phyloP scores from a whole-genome alignment of 1,139 yeast species.

The Sugiyamaella castrensis region DNA sequence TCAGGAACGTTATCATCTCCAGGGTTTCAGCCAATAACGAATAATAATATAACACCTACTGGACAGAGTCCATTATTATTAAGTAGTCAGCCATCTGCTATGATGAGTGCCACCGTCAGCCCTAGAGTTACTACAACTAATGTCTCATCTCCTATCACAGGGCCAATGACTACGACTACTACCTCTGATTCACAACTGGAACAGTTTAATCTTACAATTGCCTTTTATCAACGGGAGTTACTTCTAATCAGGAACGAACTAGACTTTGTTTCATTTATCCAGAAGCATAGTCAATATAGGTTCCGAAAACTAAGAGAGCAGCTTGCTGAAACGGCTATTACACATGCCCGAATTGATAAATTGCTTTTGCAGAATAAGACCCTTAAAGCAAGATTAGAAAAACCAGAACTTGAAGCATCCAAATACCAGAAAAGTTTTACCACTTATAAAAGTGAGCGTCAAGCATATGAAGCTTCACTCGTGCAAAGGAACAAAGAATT shows the following conservation, averaged over 20 bases:
- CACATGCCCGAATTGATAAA: constrained; percentile 31
- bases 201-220: constrained; percentile 25
- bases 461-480: constrained; percentile 37
- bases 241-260: constrained; percentile 59
- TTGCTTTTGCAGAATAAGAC: constrained; percentile 31
- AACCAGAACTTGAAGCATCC: constrained; percentile 33
- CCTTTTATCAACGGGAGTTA: constrained; percentile 57
- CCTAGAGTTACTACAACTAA: constrained; percentile 3
- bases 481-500: constrained; percentile 36
- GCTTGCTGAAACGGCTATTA: constrained; percentile 36
- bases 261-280: constrained; percentile 57
- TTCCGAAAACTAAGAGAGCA: constrained; percentile 43
- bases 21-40: constrained; percentile 1
- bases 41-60: neutral
- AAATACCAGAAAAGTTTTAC: constrained; percentile 31
- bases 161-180: neutral
- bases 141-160: constrained; percentile 3
- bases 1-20: constrained; percentile 16
- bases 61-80: constrained; percentile 12
- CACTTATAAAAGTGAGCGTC: constrained; percentile 35
- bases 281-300: constrained; percentile 49
- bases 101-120: constrained; percentile 8
- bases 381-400: constrained; percentile 30
- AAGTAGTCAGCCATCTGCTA: constrained; percentile 9
- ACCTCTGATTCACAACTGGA: constrained; percentile 7